Evolutionary conservation across 306 rosid genomes (phyloP), one percentile per base, ranked within the genome.

Genomic region (Vicia sativa): DNA sequence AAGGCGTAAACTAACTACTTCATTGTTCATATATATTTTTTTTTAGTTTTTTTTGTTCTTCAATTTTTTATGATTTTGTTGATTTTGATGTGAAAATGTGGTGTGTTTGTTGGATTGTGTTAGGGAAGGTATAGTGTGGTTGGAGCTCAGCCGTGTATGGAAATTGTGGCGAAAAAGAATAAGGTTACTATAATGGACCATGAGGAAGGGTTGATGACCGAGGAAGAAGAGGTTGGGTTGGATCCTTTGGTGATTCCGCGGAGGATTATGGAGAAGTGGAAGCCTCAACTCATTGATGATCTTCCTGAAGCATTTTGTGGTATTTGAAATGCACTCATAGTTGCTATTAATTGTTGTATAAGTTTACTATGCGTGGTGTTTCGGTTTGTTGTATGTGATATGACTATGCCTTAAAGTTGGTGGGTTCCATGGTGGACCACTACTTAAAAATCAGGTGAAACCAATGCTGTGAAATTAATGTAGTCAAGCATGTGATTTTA

Each of bases 251-350:
- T 34, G 48, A 73, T 93, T 66, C 99, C 99, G 61, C 91, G 80
- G 45, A 76, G 91, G 77, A 81, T 93, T 38, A 82, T 79, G 89
- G 97, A 85, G 48, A 77, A 80, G 37, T 93, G 99, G 99, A 77
- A 48, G 49, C 99, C 97, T 18, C 97, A 90, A 65, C 90, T 85
- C 67, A 54, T 87, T 12, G 97, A 90, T 68, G 95, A 82, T 71
- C 97, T 93, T 70, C 98, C 98, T 0, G 96, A 93, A 60, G 98
- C 97, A 37, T 93, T 93, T 82, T 88, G 96, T 78, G 98, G 98
- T 88, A 80, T 64, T 69, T 77, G 5, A 66, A 41, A 55, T 69
- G 2, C 45, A 62, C 23, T 21, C 23, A 31, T 41, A 26, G 16
- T 46, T 35, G 29, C 14, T 11, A 41, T 74, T 44, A 28, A 2